A percentile compares a stretch with the other conserved stretches of the same genome.
Evolutionary conservation across 176 grass and related monocot species (phyloP).

Genomic region (Carex kokanica): DNA sequence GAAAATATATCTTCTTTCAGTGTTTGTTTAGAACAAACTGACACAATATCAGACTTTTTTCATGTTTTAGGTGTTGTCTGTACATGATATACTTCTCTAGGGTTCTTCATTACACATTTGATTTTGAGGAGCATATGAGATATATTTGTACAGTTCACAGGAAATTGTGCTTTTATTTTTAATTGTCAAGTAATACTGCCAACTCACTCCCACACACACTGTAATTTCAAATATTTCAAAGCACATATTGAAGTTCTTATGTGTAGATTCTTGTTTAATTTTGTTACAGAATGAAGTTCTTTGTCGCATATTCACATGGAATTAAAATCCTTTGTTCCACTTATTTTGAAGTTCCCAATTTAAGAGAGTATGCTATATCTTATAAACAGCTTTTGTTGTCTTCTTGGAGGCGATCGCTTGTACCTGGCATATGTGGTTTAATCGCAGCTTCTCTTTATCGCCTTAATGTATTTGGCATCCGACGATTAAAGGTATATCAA

Average conservation of each 20-base stretch:
- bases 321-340: neutral
- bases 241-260: neutral
- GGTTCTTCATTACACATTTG: neutral
- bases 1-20: neutral
- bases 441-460: constrained; percentile 74
- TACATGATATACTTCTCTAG: neutral
- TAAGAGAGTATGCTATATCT: neutral
- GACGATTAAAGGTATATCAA: constrained; percentile 57
- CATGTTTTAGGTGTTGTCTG: neutral
- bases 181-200: neutral
- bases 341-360: neutral
- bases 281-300: neutral
- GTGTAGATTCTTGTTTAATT: neutral
- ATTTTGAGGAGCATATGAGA: constrained; percentile 1
- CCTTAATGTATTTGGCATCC: constrained; percentile 66
- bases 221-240: neutral
- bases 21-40: neutral
- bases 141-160: neutral
- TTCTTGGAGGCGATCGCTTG: constrained; percentile 70
- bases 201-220: neutral
- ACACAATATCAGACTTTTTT: neutral
- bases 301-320: neutral
- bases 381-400: constrained; percentile 84
- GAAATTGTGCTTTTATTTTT: neutral
- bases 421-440: constrained; percentile 87